phyloP scores from a whole-genome alignment of 2,329 filamentous ascomycete genomes.

The Pseudocercospora fuligena region DNA sequence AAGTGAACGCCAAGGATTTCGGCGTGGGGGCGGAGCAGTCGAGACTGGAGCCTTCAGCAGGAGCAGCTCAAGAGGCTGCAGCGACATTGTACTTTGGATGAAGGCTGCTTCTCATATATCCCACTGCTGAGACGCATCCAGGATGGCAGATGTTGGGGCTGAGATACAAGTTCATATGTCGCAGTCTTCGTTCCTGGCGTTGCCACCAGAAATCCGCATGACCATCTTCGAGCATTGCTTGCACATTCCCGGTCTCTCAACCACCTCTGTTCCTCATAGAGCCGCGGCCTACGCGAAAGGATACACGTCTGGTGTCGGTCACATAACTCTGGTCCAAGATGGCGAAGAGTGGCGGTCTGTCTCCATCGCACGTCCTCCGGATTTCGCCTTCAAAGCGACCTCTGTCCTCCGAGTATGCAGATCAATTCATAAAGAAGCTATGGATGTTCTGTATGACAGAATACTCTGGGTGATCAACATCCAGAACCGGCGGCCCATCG shows the following conservation, averaged over 20 bases:
- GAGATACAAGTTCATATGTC: background rate
- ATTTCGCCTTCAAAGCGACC: constrained; percentile 8
- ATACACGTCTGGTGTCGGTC: constrained; percentile 13
- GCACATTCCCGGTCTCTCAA: constrained; percentile 4
- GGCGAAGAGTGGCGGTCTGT: constrained; percentile 17
- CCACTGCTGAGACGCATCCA: background rate
- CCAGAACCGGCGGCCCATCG: constrained; percentile 6
- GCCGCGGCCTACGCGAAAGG: constrained; percentile 14
- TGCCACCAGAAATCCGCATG: constrained; percentile 19
- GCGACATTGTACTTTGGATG: background rate
- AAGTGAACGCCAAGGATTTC: background rate
- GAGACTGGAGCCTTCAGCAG: background rate
- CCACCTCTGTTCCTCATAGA: constrained; percentile 3
- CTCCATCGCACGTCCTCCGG: constrained; percentile 21
- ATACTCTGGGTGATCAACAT: constrained; percentile 25
- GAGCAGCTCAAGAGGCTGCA: background rate
- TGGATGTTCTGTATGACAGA: constrained; percentile 19
- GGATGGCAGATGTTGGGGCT: background rate
- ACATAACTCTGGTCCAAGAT: constrained; percentile 12
- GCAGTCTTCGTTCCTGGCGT: constrained; percentile 4
- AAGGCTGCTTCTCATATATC: background rate
- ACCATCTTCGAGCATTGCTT: constrained; percentile 15
- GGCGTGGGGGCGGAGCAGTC: background rate
- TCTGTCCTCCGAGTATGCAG: constrained; percentile 18
- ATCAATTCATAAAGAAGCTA: constrained; percentile 20